phyloP scores from a whole-genome alignment of 75 land plant species.

The Sequoia sempervirens region DNA sequence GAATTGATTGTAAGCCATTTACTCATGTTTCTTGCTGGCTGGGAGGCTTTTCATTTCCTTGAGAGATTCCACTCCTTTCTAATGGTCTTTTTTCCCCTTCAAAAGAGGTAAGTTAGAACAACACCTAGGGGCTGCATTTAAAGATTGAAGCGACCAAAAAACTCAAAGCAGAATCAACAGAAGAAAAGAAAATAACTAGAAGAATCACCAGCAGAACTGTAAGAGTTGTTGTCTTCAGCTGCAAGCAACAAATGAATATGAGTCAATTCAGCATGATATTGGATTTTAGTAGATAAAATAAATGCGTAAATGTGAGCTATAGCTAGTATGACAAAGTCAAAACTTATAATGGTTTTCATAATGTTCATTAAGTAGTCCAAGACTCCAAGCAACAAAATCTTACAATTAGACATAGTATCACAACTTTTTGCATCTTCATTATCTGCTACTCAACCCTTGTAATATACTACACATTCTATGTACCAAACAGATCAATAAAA shows the following conservation, averaged over 20 bases:
- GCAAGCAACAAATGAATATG: conserved; percentile 16
- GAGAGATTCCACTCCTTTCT: background rate
- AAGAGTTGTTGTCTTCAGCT: conserved; percentile 70
- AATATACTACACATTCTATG: background rate
- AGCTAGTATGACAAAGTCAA: background rate
- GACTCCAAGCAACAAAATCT: background rate
- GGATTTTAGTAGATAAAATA: background rate
- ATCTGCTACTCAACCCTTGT: background rate
- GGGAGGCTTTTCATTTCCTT: background rate
- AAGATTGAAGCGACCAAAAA: conserved; percentile 43
- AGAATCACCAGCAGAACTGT: conserved; percentile 69
- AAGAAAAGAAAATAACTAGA: conserved; percentile 59
- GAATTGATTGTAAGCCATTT: background rate
- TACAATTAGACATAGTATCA: background rate
- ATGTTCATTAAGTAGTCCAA: background rate
- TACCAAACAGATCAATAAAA: background rate
- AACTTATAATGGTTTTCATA: background rate
- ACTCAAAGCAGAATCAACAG: conserved; percentile 54
- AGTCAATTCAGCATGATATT: conserved; percentile 1
- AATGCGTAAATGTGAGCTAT: background rate
- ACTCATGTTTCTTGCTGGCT: background rate
- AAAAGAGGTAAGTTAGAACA: background rate
- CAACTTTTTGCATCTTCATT: background rate
- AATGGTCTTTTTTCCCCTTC: background rate
- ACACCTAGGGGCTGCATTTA: conserved; percentile 11